phyloP scores from a whole-genome alignment of 179 eudicot species.

The Sideroxylon spinosum region DNA sequence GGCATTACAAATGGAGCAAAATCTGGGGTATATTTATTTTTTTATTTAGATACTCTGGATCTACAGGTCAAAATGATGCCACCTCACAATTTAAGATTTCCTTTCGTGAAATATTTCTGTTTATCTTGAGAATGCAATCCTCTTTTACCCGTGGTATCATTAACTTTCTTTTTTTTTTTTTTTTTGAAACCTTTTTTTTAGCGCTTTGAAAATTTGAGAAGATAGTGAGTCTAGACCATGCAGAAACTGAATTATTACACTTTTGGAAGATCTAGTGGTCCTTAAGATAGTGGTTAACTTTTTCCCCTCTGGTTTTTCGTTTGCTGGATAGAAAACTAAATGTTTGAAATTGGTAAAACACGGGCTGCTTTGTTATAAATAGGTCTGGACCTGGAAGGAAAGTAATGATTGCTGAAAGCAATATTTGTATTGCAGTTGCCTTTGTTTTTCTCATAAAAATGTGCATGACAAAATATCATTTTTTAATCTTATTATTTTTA shows the following conservation, averaged over 20 bases:
- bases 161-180: no score
- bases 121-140: not conserved
- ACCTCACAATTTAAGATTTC: not conserved
- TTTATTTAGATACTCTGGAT: not conserved
- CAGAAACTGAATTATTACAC: not conserved
- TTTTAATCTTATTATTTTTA: not conserved
- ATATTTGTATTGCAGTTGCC: not conserved
- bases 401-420: not conserved
- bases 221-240: not conserved
- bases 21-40: conserved; percentile 25
- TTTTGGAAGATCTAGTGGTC: not conserved
- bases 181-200: no score
- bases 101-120: not conserved
- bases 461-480: not conserved
- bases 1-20: conserved; percentile 43
- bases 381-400: not conserved
- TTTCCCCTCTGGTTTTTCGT: no score
- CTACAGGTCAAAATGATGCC: conserved; percentile 1
- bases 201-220: not conserved
- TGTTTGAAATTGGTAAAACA: not conserved
- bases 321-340: not conserved
- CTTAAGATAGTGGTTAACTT: no score
- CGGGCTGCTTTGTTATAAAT: not conserved
- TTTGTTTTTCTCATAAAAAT: not conserved
- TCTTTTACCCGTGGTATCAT: not conserved